phyloP scores from a whole-genome alignment of 208 protist genomes.

The Acanthamoeba lugdunensis region DNA sequence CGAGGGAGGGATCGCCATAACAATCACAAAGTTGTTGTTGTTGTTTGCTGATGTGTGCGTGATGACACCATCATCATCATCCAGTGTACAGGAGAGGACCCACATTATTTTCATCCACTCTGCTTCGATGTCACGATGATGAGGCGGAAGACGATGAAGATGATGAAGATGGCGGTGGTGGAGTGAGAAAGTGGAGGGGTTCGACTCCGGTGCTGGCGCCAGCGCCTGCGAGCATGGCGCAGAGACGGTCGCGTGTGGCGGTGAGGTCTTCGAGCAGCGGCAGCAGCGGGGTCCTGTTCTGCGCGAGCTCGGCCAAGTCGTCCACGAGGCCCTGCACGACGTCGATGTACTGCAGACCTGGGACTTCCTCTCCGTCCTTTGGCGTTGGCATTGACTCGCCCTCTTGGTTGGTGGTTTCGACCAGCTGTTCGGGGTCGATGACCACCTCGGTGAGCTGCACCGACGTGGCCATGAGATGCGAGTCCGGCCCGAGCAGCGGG shows the following conservation, averaged over 20 bases:
- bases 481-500: background rate
- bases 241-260: background rate
- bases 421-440: background rate
- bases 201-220: background rate
- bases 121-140: background rate
- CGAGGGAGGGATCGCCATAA: background rate
- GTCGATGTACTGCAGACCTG: background rate
- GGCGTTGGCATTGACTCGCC: background rate
- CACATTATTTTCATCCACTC: background rate
- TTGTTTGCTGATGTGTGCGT: background rate
- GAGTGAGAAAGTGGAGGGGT: background rate
- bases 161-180: background rate
- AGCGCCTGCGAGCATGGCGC: background rate
- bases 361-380: background rate
- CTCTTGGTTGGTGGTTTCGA: background rate
- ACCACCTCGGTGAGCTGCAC: background rate
- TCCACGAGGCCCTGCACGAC: constrained; percentile 3
- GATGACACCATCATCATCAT: too few species aligned
- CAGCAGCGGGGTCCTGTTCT: background rate
- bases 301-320: background rate
- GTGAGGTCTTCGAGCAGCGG: background rate
- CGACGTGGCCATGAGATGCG: background rate
- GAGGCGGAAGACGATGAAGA: background rate
- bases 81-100: too few species aligned
- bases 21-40: background rate